A percentile compares a stretch with the other conserved stretches of the same genome.
Conservation (phyloP, 768 basidiomycete species). For the Suillus plorans region DNA sequence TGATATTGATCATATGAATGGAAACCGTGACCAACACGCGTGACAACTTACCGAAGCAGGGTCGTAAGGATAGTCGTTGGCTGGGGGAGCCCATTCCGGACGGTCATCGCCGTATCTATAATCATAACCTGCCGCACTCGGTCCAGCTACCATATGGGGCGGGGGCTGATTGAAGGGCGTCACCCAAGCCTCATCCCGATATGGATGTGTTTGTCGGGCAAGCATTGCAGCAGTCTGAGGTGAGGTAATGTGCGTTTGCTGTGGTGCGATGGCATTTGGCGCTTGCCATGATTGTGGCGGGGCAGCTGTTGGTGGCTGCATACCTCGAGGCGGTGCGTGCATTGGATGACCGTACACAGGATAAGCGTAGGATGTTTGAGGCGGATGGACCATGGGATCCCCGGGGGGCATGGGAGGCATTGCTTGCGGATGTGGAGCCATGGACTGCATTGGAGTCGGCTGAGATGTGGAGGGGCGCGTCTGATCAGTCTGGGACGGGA, state of each 20-base stretch:
- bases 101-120: constrained; percentile 68
- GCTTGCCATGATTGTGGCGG: constrained; percentile 68
- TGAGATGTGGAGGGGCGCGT: constrained; percentile 18
- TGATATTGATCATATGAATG: constrained; percentile 23
- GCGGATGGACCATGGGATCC: constrained; percentile 30
- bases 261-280: constrained; percentile 58
- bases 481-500: constrained; percentile 23
- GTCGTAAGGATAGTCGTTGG: constrained; percentile 54
- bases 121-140: constrained; percentile 47
- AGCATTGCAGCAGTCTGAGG: constrained; percentile 46
- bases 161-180: constrained; percentile 51
- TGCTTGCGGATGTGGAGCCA: constrained; percentile 27
- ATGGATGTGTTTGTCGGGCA: constrained; percentile 43
- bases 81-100: constrained; percentile 41
- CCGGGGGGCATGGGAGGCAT: constrained; percentile 28
- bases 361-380: constrained; percentile 29
- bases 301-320: constrained; percentile 46
- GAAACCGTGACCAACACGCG: background rate
- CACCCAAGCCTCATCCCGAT: constrained; percentile 58
- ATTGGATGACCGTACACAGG: constrained; percentile 43
- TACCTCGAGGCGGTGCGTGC: constrained; percentile 35
- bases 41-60: constrained; percentile 44
- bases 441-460: constrained; percentile 25
- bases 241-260: constrained; percentile 60
- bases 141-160: constrained; percentile 46